Conservation (phyloP, 345 rosid genomes). For the Camelina hispida region DNA sequence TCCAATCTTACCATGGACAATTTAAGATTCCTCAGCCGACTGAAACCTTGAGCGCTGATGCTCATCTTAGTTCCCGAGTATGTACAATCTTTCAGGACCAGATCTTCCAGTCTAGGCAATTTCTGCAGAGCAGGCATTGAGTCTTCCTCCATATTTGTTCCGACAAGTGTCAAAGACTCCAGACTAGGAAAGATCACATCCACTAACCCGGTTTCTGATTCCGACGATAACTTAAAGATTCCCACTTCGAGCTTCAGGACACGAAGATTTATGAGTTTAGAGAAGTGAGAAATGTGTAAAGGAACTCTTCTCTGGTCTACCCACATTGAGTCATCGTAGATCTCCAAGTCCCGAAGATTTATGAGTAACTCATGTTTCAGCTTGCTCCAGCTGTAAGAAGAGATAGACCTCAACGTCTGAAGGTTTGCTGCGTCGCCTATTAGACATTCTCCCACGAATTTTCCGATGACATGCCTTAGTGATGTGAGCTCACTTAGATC, state of each 20-base stretch:
- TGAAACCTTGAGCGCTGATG: constrained; percentile 3
- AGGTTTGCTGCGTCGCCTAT: constrained; percentile 15
- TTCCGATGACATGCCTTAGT: constrained; percentile 21
- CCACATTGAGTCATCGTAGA: not conserved
- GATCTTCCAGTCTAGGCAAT: not conserved
- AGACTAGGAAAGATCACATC: constrained; percentile 18
- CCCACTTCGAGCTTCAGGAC: not conserved
- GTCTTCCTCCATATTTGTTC: not conserved
- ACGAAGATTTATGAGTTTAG: constrained; percentile 22
- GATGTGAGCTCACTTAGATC: constrained; percentile 18
- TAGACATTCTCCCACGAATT: not conserved
- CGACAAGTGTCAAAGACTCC: not conserved
- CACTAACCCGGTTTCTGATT: not conserved
- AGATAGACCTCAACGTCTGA: constrained; percentile 33
- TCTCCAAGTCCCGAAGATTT: constrained; percentile 26
- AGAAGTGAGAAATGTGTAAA: not conserved
- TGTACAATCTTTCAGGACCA: not conserved
- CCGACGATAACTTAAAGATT: not conserved
- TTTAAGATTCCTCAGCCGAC: constrained; percentile 32
- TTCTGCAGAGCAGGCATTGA: constrained; percentile 15
- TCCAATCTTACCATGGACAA: not conserved
- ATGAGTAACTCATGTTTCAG: constrained; percentile 1
- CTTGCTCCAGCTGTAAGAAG: constrained; percentile 33
- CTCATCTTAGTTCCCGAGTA: not conserved
- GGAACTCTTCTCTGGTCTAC: not conserved